Conservation (phyloP, 78 protist genomes). For the Guillardia theta region DNA sequence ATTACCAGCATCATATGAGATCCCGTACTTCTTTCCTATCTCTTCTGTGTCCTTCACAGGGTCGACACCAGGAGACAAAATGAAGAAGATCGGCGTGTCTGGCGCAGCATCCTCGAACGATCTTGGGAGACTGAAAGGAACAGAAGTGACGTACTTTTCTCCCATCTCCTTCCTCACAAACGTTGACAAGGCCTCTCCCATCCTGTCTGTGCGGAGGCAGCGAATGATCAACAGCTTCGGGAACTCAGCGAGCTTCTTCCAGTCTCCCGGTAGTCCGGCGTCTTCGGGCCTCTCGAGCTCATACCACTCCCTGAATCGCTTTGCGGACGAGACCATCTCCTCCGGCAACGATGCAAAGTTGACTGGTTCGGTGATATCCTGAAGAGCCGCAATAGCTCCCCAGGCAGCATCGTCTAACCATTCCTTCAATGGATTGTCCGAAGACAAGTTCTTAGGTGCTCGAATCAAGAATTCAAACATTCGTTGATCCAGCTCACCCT, state of each 20-base stretch:
- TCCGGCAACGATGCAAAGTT: constrained; percentile 52
- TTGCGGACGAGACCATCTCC: constrained; percentile 71
- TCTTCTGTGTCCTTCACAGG: constrained; percentile 76
- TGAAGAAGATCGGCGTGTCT: constrained; percentile 73
- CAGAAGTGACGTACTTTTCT: constrained; percentile 16
- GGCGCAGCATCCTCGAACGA: constrained; percentile 58
- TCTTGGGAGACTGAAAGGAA: neutral
- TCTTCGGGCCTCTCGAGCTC: constrained; percentile 76
- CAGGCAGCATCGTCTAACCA: constrained; percentile 69
- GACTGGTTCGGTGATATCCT: neutral
- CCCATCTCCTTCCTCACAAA: constrained; percentile 72
- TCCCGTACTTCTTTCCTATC: constrained; percentile 62
- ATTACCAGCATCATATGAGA: constrained; percentile 47
- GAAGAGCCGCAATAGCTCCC: constrained; percentile 20
- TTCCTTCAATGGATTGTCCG: neutral
- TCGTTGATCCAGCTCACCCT: neutral
- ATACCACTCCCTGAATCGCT: constrained; percentile 80
- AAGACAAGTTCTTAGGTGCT: constrained; percentile 29
- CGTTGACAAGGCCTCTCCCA: constrained; percentile 60
- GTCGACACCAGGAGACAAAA: constrained; percentile 84
- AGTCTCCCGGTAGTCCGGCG: constrained; percentile 76
- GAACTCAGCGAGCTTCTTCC: constrained; percentile 72
- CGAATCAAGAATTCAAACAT: constrained; percentile 51
- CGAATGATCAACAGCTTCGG: constrained; percentile 71
- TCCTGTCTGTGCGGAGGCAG: constrained; percentile 84